phyloP scores from a whole-genome alignment of 2,329 filamentous ascomycete genomes.

The Canariomyces notabilis region DNA sequence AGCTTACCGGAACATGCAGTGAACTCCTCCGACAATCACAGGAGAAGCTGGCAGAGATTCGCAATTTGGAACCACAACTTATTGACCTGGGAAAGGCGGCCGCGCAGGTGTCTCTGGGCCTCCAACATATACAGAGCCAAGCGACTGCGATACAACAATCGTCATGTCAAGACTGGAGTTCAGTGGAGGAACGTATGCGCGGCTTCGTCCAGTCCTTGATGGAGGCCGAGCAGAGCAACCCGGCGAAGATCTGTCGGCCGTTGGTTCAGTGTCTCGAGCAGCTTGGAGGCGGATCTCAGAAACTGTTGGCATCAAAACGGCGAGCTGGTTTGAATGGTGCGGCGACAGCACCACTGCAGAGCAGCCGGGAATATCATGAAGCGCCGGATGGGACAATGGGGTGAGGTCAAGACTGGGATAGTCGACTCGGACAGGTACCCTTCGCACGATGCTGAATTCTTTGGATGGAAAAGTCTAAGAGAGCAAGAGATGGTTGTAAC shows the following conservation, averaged over 20 bases:
- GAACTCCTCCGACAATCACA: neutral
- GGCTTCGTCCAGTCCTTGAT: neutral
- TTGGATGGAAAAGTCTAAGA: too few species aligned
- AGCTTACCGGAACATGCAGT: neutral
- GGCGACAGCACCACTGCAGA: too few species aligned
- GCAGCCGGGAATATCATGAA: too few species aligned
- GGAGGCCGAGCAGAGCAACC: neutral
- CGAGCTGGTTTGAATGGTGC: too few species aligned
- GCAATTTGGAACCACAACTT: neutral
- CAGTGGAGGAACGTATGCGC: neutral
- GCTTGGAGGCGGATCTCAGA: neutral
- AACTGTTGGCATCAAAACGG: neutral
- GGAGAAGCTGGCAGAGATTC: neutral
- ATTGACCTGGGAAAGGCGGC: neutral
- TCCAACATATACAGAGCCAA: neutral
- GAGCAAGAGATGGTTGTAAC: too few species aligned
- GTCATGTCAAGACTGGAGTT: neutral
- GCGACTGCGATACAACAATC: neutral
- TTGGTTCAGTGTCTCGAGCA: neutral
- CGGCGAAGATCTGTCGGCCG: neutral
- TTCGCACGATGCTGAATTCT: too few species aligned
- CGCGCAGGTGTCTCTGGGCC: neutral
- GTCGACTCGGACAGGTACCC: too few species aligned
- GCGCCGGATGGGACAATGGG: too few species aligned
- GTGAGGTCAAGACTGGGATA: too few species aligned